A percentile compares a stretch with the other conserved stretches of the same genome.
These are phyloP conservation scores for Porpolomopsis calyptriformis DNA, from an alignment of 768 basidiomycete genomes.

Conservation along the genomic window DNA sequence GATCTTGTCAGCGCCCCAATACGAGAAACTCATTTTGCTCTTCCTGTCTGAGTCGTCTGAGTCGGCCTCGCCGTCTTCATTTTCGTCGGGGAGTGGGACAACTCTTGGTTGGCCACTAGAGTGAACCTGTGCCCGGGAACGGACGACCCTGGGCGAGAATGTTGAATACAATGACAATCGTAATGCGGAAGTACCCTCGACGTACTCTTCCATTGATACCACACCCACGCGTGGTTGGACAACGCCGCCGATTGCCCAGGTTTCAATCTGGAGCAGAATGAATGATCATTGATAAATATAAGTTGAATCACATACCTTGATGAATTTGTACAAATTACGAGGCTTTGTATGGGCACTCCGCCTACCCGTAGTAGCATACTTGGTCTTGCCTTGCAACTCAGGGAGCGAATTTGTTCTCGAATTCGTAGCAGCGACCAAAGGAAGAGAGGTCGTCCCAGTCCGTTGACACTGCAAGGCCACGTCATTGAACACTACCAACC, in stretches of 20 bases:
- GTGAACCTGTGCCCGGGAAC: constrained; percentile 53
- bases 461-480: constrained; percentile 88
- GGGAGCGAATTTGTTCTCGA: constrained; percentile 68
- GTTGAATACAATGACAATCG: constrained; percentile 7
- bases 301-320: constrained; percentile 50
- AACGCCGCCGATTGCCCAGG: constrained; percentile 74
- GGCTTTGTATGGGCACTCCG: constrained; percentile 70
- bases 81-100: constrained; percentile 58
- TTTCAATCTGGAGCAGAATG: constrained; percentile 53
- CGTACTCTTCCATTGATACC: constrained; percentile 87
- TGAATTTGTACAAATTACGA: constrained; percentile 86
- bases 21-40: constrained; percentile 91
- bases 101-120: constrained; percentile 44
- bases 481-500: constrained; percentile 94
- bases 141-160: constrained; percentile 44
- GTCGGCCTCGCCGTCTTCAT: constrained; percentile 47
- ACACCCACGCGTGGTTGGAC: constrained; percentile 70
- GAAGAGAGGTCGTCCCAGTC: constrained; percentile 79
- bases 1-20: constrained; percentile 88
- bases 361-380: constrained; percentile 75
- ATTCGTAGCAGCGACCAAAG: constrained; percentile 56
- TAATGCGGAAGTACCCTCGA: constrained; percentile 9
- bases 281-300: constrained; percentile 4
- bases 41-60: constrained; percentile 83
- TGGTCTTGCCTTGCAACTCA: constrained; percentile 74